Percentiles rank a stretch among this genome's conserved stretches.
These are phyloP conservation scores for Epichloe gansuensis DNA, from an alignment of 2,329 filamentous ascomycete genomes.

Conservation along the genomic window DNA sequence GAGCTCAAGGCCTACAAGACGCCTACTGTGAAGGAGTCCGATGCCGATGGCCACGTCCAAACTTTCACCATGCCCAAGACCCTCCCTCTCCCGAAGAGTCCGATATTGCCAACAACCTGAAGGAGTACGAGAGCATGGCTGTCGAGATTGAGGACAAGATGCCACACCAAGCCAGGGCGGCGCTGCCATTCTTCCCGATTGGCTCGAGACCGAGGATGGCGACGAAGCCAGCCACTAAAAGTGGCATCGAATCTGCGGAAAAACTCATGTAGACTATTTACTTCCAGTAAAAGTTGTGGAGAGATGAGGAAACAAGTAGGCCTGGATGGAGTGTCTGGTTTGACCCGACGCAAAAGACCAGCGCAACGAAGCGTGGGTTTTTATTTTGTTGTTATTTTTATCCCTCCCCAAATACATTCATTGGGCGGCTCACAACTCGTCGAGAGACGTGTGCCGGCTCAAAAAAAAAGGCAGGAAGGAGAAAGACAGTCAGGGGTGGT, in stretches of 20 bases:
- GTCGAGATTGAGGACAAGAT: slow-evolving; percentile 86
- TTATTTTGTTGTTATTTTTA: not conserved
- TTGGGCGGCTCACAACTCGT: not conserved
- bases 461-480: not conserved
- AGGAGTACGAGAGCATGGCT: slow-evolving; percentile 86
- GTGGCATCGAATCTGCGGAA: not conserved
- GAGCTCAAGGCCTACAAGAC: slow-evolving; percentile 95
- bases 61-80: slow-evolving; percentile 71
- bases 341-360: not conserved
- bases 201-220: slow-evolving; percentile 74
- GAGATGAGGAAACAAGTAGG: not conserved
- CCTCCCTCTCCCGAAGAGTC: slow-evolving; percentile 81
- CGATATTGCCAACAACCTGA: slow-evolving; percentile 81
- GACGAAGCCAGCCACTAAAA: slow-evolving; percentile 37
- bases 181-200: slow-evolving; percentile 50
- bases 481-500: not conserved
- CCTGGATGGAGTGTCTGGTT: not conserved
- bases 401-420: not conserved
- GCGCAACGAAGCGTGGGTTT: not conserved
- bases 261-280: not conserved
- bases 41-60: slow-evolving; percentile 83
- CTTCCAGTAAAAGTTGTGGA: not conserved
- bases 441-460: not conserved
- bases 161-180: slow-evolving; percentile 44
- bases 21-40: slow-evolving; percentile 67